Evolutionary conservation across 495 filamentous ascomycete genomes (phyloP).

Genomic region (Trichoderma erinaceum): DNA sequence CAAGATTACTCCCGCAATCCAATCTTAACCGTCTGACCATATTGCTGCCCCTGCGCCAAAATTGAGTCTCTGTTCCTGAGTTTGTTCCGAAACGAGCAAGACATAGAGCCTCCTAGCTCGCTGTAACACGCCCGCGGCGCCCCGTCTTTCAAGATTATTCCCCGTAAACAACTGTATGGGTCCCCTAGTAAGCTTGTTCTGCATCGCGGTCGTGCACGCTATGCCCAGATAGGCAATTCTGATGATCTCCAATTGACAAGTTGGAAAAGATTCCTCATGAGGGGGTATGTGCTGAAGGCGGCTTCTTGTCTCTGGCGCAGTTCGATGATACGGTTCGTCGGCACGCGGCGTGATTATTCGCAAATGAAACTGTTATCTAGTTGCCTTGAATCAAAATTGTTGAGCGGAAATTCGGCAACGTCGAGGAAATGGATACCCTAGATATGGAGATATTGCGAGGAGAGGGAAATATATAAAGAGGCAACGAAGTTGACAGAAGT

Average conservation of each 20-base stretch:
- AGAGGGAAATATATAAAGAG: not conserved
- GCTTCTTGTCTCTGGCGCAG: constrained; percentile 7
- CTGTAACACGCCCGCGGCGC: too few relatives aligned
- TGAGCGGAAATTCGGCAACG: not conserved
- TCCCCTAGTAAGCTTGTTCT: not conserved
- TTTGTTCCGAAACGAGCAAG: too few relatives aligned
- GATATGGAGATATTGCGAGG: not conserved
- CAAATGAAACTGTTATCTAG: not conserved
- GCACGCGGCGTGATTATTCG: not conserved
- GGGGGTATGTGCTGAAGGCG: not conserved
- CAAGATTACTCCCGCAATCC: too few relatives aligned
- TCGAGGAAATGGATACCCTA: not conserved
- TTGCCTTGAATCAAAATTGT: not conserved
- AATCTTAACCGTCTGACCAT: too few relatives aligned
- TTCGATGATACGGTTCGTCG: not conserved
- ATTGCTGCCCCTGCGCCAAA: too few relatives aligned
- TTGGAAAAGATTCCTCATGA: constrained; percentile 13
- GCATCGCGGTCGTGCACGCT: not conserved
- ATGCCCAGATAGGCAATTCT: constrained; percentile 21
- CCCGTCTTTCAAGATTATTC: not conserved
- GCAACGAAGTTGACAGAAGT: not conserved
- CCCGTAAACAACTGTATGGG: not conserved
- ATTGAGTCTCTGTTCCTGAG: too few relatives aligned
- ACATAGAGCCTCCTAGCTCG: too few relatives aligned
- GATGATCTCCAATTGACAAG: constrained; percentile 18